Evolutionary conservation across 306 rosid genomes (phyloP), one percentile per base, ranked within the genome.

Genomic region (Crataegus laevigata): DNA sequence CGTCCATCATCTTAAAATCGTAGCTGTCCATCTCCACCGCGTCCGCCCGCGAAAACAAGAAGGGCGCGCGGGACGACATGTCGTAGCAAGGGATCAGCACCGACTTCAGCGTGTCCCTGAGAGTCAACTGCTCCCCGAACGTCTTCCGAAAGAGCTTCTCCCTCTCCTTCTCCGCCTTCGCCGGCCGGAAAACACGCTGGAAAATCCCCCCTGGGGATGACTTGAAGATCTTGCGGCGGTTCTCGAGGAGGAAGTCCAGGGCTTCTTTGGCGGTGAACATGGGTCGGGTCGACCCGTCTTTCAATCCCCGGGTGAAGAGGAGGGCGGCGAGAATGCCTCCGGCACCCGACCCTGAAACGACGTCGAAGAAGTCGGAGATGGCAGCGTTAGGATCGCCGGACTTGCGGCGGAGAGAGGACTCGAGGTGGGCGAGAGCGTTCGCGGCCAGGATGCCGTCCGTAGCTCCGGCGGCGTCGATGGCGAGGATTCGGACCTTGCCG

Each of bases 41-140:
- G 73, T 91, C 98, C 72, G 98, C 97, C 80, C 98, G 94, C 65
- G 98, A 94, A 85, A 94, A 91, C 77, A 94, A 76, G 74, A 94
- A 91, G 34, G 98, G 97, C 10, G 96, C 93, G 78, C 94, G 86
- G 19, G 97, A 88, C 43, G 90, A 61, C 71, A 94, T 92, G 81
- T 94, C 98, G 88, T 91, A 91, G 89, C 98, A 94, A 1, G 97
- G 97, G 58, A 94, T 86, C 85, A 94, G 45, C 59, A 91, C 89
- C 75, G 98, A 84, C 74, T 90, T 91, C 86, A 94, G 64, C 66
- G 98, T 94, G 82, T 94, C 98, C 79, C 80, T 90, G 71, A 94
- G 60, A 1, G 89, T 90, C 74, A 80, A 75, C 59, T 42, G 59
- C 11, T 94, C 97, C 0, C 97, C 98, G 70, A 94, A 89, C 28